A percentile compares a stretch with the other conserved stretches of the same genome.
Evolutionary conservation across 1,139 yeast genomes (phyloP).

Genomic region (Candida pseudoviswanathii): DNA sequence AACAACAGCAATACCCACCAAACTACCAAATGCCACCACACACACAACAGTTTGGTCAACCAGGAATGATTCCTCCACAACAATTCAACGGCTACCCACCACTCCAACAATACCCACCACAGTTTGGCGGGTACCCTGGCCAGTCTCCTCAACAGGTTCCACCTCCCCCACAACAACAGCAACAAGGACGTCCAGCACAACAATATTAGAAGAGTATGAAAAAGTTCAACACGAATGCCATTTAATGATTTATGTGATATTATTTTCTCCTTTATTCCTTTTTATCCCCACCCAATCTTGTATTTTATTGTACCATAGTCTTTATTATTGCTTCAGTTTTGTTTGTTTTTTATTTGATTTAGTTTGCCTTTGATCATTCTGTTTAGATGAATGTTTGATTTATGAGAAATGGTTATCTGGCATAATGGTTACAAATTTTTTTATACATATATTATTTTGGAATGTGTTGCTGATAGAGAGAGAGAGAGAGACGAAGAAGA

Average conservation of each 20-base stretch:
- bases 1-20: conserved; percentile 18
- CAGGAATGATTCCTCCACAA: conserved; percentile 18
- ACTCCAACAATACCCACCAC: conserved; percentile 22
- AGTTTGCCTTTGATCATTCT: neutral
- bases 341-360: conserved; percentile 1
- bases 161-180: conserved; percentile 6
- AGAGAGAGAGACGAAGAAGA: too few species aligned
- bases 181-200: conserved; percentile 6
- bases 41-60: conserved; percentile 16
- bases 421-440: too few species aligned
- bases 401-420: too few species aligned
- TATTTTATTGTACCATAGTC: conserved; percentile 7
- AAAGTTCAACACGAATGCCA: neutral
- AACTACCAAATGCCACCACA: conserved; percentile 14
- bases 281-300: conserved; percentile 1
- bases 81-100: conserved; percentile 27
- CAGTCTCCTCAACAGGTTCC: conserved; percentile 12
- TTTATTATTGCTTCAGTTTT: neutral
- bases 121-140: conserved; percentile 27
- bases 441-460: too few species aligned
- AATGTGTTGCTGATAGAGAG: too few species aligned
- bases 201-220: conserved; percentile 6
- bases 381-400: too few species aligned
- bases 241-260: conserved; percentile 6
- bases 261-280: conserved; percentile 1